These are phyloP conservation scores for Auriscalpium vulgare DNA, from an alignment of 768 basidiomycete genomes.

Conservation along the genomic window DNA sequence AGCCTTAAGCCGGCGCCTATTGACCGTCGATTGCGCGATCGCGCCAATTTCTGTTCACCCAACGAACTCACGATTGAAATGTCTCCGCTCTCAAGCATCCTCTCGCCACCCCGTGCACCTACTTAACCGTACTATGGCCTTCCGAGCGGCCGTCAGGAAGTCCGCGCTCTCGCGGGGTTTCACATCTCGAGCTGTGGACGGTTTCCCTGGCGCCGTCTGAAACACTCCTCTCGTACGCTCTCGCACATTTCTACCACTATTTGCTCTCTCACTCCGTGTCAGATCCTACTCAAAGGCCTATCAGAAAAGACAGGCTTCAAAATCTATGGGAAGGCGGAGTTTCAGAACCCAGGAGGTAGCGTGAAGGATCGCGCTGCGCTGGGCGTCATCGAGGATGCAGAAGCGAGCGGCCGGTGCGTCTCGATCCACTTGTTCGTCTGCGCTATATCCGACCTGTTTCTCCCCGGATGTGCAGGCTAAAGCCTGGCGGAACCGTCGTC, in stretches of 20 bases:
- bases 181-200: slow-evolving; percentile 42
- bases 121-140: too few species aligned
- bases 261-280: slow-evolving; percentile 4
- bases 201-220: slow-evolving; percentile 84
- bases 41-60: too few species aligned
- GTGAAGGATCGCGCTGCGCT: slow-evolving; percentile 97
- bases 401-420: slow-evolving; percentile 70
- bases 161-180: slow-evolving; percentile 12
- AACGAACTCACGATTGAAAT: too few species aligned
- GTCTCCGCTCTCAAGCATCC: too few species aligned
- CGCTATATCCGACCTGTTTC: too few species aligned
- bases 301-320: slow-evolving; percentile 78
- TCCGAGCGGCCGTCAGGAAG: too few species aligned
- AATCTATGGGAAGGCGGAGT: slow-evolving; percentile 93
- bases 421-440: neutral
- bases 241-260: neutral
- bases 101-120: too few species aligned
- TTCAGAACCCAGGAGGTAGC: slow-evolving; percentile 96
- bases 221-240: slow-evolving; percentile 82
- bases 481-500: slow-evolving; percentile 92
- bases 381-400: slow-evolving; percentile 80
- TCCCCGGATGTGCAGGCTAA: slow-evolving; percentile 40
- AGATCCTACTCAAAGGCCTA: slow-evolving; percentile 79
- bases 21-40: too few species aligned
- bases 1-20: too few species aligned